Conservation (phyloP, 1,139 yeast genomes). For the Pichia sp. region DNA sequence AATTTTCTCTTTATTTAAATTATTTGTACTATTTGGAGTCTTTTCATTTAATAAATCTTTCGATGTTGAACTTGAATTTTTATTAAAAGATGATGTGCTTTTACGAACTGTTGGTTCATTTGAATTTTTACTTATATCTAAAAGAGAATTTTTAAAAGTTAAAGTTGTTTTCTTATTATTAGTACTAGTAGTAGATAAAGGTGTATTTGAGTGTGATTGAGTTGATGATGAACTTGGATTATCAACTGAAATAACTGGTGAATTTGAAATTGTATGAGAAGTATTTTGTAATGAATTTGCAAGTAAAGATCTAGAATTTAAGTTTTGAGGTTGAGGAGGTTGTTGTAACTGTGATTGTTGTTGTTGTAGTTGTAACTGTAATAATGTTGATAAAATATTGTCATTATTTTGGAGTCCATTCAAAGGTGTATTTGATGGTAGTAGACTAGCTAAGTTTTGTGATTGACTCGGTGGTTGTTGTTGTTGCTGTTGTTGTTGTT, state of each 20-base stretch:
- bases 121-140: slow-evolving; percentile 8
- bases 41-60: not conserved
- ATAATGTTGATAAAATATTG: not conserved
- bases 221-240: not conserved
- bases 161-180: not conserved
- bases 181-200: not conserved
- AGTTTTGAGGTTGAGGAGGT: slow-evolving; percentile 7
- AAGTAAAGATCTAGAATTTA: slow-evolving; percentile 2
- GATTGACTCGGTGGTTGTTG: slow-evolving; percentile 5
- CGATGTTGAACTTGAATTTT: not conserved
- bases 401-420: not conserved
- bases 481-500: slow-evolving; percentile 1
- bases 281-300: not conserved
- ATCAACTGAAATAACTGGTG: not conserved
- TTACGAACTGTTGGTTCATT: slow-evolving; percentile 6
- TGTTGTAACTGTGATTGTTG: slow-evolving; percentile 7
- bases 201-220: not conserved
- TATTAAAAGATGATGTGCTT: not conserved
- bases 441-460: slow-evolving; percentile 2
- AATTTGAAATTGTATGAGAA: not conserved
- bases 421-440: too few species aligned
- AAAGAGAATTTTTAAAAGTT: slow-evolving; percentile 14
- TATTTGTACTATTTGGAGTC: not conserved
- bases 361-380: slow-evolving; percentile 12
- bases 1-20: not conserved